Evolutionary conservation across 2,329 filamentous ascomycete genomes (phyloP).

Genomic region (Thelonectria blattea): DNA sequence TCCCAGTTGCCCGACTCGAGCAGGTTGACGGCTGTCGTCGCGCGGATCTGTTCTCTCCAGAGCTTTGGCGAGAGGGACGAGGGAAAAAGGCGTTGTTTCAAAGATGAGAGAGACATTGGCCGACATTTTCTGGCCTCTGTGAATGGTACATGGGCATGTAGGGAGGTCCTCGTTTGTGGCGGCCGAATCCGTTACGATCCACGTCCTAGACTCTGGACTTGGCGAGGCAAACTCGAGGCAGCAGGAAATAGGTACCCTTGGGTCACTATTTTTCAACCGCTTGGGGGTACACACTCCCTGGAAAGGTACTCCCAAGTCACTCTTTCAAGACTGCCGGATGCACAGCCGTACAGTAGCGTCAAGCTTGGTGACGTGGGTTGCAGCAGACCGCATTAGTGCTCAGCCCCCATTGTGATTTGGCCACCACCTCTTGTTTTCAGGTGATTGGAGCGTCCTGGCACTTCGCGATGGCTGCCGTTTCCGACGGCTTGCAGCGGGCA

Average conservation of each 20-base stretch:
- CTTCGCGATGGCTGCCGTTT: too few species aligned
- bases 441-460: too few species aligned
- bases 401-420: background rate
- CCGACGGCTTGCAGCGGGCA: too few species aligned
- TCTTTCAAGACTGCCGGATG: background rate
- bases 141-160: background rate
- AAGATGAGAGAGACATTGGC: background rate
- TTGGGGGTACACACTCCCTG: background rate
- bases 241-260: too few species aligned
- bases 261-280: too few species aligned
- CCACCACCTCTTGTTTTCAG: background rate
- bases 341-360: background rate
- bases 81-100: background rate
- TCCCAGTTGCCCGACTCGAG: background rate
- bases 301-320: background rate
- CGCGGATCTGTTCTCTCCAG: background rate
- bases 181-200: background rate
- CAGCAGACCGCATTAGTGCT: background rate
- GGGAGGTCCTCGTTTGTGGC: background rate
- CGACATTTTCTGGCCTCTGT: background rate
- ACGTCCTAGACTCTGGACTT: background rate
- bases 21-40: background rate
- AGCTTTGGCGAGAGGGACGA: background rate
- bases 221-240: too few species aligned
- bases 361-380: background rate